These are phyloP conservation scores for Trichophyton verrucosum DNA, from an alignment of 2,329 filamentous ascomycete genomes.

Conservation along the genomic window DNA sequence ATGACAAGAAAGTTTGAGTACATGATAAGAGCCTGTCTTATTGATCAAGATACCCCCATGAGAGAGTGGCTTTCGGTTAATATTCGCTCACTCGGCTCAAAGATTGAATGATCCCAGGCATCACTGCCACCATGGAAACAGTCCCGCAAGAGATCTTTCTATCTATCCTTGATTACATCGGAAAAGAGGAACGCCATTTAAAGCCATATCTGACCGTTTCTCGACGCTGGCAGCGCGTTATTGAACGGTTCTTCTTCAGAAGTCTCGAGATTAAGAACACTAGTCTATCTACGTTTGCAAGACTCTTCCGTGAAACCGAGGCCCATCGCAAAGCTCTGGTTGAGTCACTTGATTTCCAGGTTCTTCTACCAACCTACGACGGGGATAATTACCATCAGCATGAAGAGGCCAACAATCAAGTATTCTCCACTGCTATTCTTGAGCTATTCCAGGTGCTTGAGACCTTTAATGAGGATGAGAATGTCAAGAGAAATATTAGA, in stretches of 20 bases:
- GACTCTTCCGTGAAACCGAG: background rate
- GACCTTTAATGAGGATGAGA: conserved; percentile 1
- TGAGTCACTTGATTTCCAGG: background rate
- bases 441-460: conserved; percentile 2
- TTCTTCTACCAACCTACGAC: background rate
- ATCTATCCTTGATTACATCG: background rate
- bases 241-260: background rate
- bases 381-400: background rate
- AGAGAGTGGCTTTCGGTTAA: too few relatives aligned
- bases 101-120: background rate
- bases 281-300: background rate
- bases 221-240: conserved; percentile 1
- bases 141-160: background rate
- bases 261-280: background rate
- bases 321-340: background rate
- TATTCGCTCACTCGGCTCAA: too few relatives aligned
- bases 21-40: too few relatives aligned
- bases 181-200: background rate
- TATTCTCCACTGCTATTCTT: conserved; percentile 3
- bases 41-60: too few relatives aligned
- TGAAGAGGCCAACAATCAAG: conserved; percentile 2
- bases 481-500: background rate
- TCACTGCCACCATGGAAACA: background rate
- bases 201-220: conserved; percentile 5
- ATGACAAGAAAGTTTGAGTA: too few relatives aligned